Percentiles rank a stretch among this genome's conserved stretches.
phyloP scores from a whole-genome alignment of 2,329 filamentous ascomycete species.

The Pseudogymnoascus sp. region DNA sequence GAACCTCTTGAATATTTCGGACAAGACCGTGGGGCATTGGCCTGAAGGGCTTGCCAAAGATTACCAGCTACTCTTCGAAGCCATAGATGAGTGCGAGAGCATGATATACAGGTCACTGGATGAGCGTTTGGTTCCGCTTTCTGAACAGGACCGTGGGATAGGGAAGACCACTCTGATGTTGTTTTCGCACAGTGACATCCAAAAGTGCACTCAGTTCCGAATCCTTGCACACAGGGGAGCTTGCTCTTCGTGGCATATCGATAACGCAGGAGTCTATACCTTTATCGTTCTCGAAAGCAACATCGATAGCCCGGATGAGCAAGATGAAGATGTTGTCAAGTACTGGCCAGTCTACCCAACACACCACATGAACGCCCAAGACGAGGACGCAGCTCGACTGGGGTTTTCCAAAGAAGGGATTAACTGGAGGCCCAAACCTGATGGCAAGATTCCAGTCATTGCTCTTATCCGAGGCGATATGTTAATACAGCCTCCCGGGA shows the following conservation, averaged over 20 bases:
- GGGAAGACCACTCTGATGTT: background rate
- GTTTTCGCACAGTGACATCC: slow-evolving; percentile 10
- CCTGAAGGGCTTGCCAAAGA: slow-evolving; percentile 10
- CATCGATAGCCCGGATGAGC: background rate
- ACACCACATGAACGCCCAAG: background rate
- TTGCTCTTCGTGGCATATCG: slow-evolving; percentile 12
- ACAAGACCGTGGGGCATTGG: slow-evolving; percentile 5
- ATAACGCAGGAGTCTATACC: slow-evolving; percentile 10
- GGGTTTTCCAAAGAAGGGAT: slow-evolving; percentile 2
- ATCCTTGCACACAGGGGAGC: slow-evolving; percentile 11
- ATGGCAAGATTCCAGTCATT: slow-evolving; percentile 6
- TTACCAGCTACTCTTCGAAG: slow-evolving; percentile 11
- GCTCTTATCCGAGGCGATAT: slow-evolving; percentile 10
- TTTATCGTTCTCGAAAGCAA: slow-evolving; percentile 9
- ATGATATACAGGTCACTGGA: slow-evolving; percentile 2
- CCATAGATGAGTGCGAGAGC: slow-evolving; percentile 6
- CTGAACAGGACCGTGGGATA: slow-evolving; percentile 3
- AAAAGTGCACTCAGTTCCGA: slow-evolving; percentile 10
- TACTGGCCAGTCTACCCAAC: slow-evolving; percentile 11
- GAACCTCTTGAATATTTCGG: slow-evolving; percentile 9
- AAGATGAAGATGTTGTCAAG: slow-evolving; percentile 12
- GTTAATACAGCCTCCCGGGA: slow-evolving; percentile 10
- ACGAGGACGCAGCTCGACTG: background rate
- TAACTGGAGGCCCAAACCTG: slow-evolving; percentile 10
- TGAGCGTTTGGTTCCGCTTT: background rate